phyloP scores from a whole-genome alignment of 1,284 basidiomycete genomes.

The Wallemia hederae region DNA sequence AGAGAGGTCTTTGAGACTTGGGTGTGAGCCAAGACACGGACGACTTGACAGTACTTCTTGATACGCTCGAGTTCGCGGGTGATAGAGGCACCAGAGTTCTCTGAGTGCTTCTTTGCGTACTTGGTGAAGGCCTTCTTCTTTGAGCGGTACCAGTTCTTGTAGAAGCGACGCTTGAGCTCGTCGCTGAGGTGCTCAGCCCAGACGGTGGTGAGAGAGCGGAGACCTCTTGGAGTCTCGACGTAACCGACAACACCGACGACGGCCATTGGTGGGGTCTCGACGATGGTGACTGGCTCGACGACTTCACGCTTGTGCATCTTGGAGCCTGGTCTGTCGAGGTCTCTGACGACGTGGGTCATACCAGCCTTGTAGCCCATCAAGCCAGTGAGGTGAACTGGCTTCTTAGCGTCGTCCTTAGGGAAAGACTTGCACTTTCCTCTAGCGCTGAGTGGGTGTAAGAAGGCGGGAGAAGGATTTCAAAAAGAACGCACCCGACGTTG shows the following conservation, averaged over 20 bases:
- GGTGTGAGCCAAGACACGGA: slow-evolving; percentile 96
- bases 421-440: slow-evolving; percentile 85
- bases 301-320: slow-evolving; percentile 99
- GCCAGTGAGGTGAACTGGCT: slow-evolving; percentile 95
- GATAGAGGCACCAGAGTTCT: slow-evolving; percentile 73
- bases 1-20: slow-evolving; percentile 95
- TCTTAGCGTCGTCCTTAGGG: slow-evolving; percentile 98
- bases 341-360: slow-evolving; percentile 98
- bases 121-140: slow-evolving; percentile 75
- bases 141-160: slow-evolving; percentile 89
- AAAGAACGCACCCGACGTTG: not conserved
- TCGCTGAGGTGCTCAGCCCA: slow-evolving; percentile 35
- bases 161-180: slow-evolving; percentile 65
- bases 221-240: slow-evolving; percentile 96
- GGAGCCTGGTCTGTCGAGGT: slow-evolving; percentile 70
- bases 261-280: slow-evolving; percentile 94
- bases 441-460: slow-evolving; percentile 53
- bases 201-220: slow-evolving; percentile 47
- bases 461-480: no score
- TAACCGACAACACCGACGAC: slow-evolving; percentile 97
- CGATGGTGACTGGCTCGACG: slow-evolving; percentile 83
- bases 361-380: slow-evolving; percentile 99
- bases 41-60: slow-evolving; percentile 98
- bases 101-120: slow-evolving; percentile 97
- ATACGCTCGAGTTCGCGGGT: slow-evolving; percentile 95